phyloP scores from a whole-genome alignment of 1,284 basidiomycete genomes.

The Rhodotorula sp. region DNA sequence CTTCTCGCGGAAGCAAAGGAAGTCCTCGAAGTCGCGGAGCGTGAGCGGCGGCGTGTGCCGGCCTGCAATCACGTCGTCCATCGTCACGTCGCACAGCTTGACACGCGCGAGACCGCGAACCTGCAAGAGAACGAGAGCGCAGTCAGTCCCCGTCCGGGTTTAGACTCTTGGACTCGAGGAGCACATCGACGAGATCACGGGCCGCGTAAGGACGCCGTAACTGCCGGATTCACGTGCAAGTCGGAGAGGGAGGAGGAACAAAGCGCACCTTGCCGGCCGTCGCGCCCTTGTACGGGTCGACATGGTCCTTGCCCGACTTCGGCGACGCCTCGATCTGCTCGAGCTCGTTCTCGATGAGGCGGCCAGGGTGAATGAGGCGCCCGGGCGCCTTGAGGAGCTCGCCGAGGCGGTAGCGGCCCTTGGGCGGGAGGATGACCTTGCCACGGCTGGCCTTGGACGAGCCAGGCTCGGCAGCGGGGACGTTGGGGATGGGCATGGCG shows the following conservation, averaged over 20 bases:
- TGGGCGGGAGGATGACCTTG: slow-evolving; percentile 7
- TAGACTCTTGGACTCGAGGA: too few species aligned
- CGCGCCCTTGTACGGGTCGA: slow-evolving; percentile 8
- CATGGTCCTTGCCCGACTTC: neutral
- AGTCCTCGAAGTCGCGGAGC: slow-evolving; percentile 39
- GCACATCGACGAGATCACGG: too few species aligned
- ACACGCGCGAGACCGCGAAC: slow-evolving; percentile 24
- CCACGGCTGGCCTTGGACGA: neutral
- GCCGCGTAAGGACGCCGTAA: too few species aligned
- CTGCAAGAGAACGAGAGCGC: neutral
- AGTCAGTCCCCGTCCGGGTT: neutral
- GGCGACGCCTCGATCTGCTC: neutral
- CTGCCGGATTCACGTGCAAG: neutral
- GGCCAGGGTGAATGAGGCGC: slow-evolving; percentile 27
- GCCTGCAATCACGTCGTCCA: slow-evolving; percentile 31
- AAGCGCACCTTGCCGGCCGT: slow-evolving; percentile 17
- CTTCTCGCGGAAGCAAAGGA: slow-evolving; percentile 33
- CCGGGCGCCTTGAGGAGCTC: slow-evolving; percentile 19
- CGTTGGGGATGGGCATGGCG: slow-evolving; percentile 11
- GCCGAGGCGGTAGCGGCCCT: slow-evolving; percentile 27
- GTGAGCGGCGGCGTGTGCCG: slow-evolving; percentile 33
- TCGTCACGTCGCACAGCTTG: slow-evolving; percentile 35
- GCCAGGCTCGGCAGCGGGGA: neutral
- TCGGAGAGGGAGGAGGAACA: neutral
- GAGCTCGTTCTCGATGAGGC: slow-evolving; percentile 25